Percentiles rank a stretch among this genome's conserved stretches.
Conservation (phyloP, 352 stramenopile species). For the Thraustochytrium sp. region DNA sequence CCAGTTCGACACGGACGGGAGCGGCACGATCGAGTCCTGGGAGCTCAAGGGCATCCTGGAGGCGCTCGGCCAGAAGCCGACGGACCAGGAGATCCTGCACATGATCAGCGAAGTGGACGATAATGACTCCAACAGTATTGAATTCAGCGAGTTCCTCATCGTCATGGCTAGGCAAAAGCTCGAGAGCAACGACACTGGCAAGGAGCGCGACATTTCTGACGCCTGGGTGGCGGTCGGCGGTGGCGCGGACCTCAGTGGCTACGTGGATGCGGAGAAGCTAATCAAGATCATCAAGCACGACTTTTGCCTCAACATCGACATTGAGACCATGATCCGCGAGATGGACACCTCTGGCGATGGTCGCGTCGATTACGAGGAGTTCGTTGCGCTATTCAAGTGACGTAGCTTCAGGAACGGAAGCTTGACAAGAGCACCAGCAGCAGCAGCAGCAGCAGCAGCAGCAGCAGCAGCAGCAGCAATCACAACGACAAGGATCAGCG, state of each 20-base stretch:
- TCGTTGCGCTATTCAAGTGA: conserved; percentile 27
- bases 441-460: too few relatives aligned
- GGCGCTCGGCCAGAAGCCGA: conserved; percentile 90
- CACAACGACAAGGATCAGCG: too few relatives aligned
- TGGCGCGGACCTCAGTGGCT: conserved; percentile 46
- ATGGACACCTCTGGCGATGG: conserved; percentile 31
- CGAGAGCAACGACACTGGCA: conserved; percentile 70
- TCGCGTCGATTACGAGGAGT: conserved; percentile 19
- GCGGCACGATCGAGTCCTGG: conserved; percentile 92
- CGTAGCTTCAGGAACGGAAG: too few relatives aligned
- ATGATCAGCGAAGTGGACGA: conserved; percentile 90
- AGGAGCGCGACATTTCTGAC: conserved; percentile 76
- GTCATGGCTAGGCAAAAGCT: conserved; percentile 93
- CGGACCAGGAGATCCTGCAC: conserved; percentile 93
- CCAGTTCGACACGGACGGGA: conserved; percentile 69
- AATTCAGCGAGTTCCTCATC: conserved; percentile 93
- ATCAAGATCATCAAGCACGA: conserved; percentile 88
- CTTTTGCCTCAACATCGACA: conserved; percentile 83
- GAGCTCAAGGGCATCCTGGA: conserved; percentile 88
- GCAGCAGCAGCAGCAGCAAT: too few relatives aligned
- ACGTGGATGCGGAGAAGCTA: conserved; percentile 58
- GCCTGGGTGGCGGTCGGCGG: conserved; percentile 72
- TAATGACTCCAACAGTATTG: conserved; percentile 72
- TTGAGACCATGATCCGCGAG: conserved; percentile 79
- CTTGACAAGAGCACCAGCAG: too few relatives aligned